These are phyloP conservation scores for Neurospora sp. DNA, from an alignment of 495 filamentous ascomycete species.

Conservation along the genomic window DNA sequence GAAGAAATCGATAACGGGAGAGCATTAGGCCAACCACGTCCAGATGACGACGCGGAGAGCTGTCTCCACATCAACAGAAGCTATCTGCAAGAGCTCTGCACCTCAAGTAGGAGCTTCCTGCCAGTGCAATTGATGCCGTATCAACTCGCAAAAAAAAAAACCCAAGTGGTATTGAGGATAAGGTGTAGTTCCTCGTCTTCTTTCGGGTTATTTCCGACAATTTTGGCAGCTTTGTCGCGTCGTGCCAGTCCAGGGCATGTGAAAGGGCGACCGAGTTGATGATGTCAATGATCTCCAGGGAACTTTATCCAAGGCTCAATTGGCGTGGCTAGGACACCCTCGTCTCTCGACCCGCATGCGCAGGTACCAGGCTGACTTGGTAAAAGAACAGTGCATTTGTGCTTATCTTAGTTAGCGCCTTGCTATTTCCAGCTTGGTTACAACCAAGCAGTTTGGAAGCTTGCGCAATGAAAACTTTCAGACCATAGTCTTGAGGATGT, in stretches of 20 bases:
- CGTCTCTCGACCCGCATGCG: background rate
- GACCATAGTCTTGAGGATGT: background rate
- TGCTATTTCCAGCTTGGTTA: background rate
- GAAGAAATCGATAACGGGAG: background rate
- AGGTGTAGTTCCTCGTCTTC: background rate
- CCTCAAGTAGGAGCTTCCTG: background rate
- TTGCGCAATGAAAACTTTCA: background rate
- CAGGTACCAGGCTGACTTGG: background rate
- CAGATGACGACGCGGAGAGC: background rate
- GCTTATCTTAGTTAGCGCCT: background rate
- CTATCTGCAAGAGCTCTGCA: background rate
- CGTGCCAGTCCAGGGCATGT: background rate
- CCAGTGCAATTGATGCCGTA: background rate
- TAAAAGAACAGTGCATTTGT: background rate
- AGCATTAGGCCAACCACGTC: background rate
- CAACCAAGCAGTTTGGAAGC: background rate
- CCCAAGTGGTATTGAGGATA: background rate
- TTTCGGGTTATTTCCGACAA: background rate
- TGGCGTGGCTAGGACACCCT: background rate
- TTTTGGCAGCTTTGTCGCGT: background rate
- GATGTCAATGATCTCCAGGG: background rate
- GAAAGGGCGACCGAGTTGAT: background rate
- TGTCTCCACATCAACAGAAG: background rate
- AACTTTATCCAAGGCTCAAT: background rate
- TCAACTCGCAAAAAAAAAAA: background rate